phyloP scores from a whole-genome alignment of 441 rosid species.

The Bocquillonia castaneifolia region DNA sequence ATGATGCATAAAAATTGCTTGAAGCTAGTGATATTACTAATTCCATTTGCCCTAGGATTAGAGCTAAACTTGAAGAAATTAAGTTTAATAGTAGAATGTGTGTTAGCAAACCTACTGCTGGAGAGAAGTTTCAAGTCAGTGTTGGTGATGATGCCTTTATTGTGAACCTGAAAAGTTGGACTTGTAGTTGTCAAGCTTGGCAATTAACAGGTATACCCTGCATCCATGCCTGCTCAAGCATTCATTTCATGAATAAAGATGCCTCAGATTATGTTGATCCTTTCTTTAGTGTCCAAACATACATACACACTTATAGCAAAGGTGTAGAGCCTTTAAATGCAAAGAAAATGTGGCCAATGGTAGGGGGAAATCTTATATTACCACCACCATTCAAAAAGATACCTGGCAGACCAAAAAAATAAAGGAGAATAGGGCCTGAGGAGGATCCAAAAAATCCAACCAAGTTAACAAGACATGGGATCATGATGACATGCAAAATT shows the following conservation, averaged over 20 bases:
- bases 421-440: not conserved
- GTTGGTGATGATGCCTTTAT: not conserved
- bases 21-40: not conserved
- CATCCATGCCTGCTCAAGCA: not conserved
- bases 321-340: not conserved
- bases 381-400: not conserved
- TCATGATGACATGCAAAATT: no score
- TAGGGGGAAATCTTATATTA: not conserved
- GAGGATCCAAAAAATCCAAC: not conserved
- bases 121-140: not conserved
- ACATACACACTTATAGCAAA: no score
- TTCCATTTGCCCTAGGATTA: not conserved
- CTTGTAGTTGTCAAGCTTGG: not conserved
- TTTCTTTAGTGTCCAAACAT: not conserved
- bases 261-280: not conserved
- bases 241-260: not conserved
- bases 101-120: not conserved
- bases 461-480: no score
- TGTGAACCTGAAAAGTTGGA: not conserved
- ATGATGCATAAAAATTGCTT: not conserved
- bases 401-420: no score
- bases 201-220: not conserved
- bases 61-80: not conserved
- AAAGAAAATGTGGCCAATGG: not conserved
- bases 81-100: not conserved